Base-by-base conservation (phyloP, 306 rosid species). In the Acacia acuminata region DNA sequence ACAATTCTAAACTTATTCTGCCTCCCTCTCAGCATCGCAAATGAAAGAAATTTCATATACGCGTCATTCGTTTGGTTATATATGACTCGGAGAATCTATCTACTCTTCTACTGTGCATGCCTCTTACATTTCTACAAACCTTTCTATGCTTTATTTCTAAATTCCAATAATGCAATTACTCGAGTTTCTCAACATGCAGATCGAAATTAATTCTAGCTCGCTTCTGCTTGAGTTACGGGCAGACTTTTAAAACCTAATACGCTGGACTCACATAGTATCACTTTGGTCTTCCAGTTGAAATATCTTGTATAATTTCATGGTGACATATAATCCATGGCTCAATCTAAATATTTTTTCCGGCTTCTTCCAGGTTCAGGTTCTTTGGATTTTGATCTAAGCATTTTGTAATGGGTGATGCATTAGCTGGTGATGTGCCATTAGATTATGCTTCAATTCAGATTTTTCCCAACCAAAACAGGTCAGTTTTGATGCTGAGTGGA, bases 401-500 rank as follows among this genome's bases (percentile, higher is more conserved):
- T 58, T 68, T 83, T n/a, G 81, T 83, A 81, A 96, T 96, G 99
- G 94, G 65, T 82, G 88, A 79, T 77, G 89, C 79, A 1, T 66
- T 89, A 15, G 89, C 86, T 79, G 95, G 81, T 24, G 83, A 78
- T 83, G 83, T 73, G 22, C 82, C 91, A 47, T 85, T 96, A 82
- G 93, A 90, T 81, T 92, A 79, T 77, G 97, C 92, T 86, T 89
- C 89, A 40, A 80, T 96, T 86, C 88, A 81, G 80, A 89, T 94
- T 86, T 91, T 91, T 38, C 96, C 94, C 0, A 67, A 84, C 19
- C 84, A 89, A 82, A 90, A 93, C 94, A 93, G 99, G 99, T 94
- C 30, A 27, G 79, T 47, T 56, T 40, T 76, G 38, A 47, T 75
- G 48, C 74, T 74, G 22, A 60, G 32, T 73, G 47, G 42, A 67